Evolutionary conservation across 1,284 basidiomycete species (phyloP).

Genomic region (Tylopilus sp.): DNA sequence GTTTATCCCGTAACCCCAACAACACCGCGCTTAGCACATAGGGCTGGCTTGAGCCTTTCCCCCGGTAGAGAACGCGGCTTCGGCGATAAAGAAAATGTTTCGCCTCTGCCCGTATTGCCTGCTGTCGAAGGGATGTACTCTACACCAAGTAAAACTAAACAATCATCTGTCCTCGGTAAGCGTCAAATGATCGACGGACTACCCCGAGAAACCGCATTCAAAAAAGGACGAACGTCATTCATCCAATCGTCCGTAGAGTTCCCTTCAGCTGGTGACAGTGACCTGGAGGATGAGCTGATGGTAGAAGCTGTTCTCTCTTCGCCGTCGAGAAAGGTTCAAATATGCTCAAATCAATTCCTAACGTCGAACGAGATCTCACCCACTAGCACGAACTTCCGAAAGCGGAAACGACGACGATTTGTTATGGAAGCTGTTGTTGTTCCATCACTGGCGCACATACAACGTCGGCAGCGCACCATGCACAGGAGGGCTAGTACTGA

Average conservation of each 20-base stretch:
- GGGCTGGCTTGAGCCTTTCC: slow-evolving; percentile 18
- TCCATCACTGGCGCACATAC: slow-evolving; percentile 36
- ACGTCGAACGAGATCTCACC: slow-evolving; percentile 5
- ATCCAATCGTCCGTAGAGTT: slow-evolving; percentile 30
- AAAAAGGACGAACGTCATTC: slow-evolving; percentile 33
- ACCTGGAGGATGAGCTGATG: slow-evolving; percentile 30
- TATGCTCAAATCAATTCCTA: neutral
- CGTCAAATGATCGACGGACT: slow-evolving; percentile 32
- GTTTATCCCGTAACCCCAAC: slow-evolving; percentile 24
- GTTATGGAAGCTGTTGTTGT: slow-evolving; percentile 55
- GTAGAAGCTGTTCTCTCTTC: slow-evolving; percentile 27
- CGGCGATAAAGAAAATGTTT: slow-evolving; percentile 46
- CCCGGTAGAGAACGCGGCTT: slow-evolving; percentile 30
- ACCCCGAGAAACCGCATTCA: slow-evolving; percentile 29
- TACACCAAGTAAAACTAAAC: slow-evolving; percentile 21
- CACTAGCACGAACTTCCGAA: slow-evolving; percentile 13
- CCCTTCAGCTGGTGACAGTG: slow-evolving; percentile 17
- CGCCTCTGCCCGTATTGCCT: slow-evolving; percentile 33
- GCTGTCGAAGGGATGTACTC: slow-evolving; percentile 36
- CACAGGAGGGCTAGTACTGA: slow-evolving; percentile 25
- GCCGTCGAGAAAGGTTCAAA: slow-evolving; percentile 16
- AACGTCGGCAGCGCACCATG: slow-evolving; percentile 16
- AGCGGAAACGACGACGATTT: slow-evolving; percentile 45
- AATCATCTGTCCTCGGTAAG: slow-evolving; percentile 38
- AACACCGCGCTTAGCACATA: slow-evolving; percentile 21